These are phyloP conservation scores for Trichosporon sp. DNA, from an alignment of 1,284 basidiomycete species.

Conservation along the genomic window DNA sequence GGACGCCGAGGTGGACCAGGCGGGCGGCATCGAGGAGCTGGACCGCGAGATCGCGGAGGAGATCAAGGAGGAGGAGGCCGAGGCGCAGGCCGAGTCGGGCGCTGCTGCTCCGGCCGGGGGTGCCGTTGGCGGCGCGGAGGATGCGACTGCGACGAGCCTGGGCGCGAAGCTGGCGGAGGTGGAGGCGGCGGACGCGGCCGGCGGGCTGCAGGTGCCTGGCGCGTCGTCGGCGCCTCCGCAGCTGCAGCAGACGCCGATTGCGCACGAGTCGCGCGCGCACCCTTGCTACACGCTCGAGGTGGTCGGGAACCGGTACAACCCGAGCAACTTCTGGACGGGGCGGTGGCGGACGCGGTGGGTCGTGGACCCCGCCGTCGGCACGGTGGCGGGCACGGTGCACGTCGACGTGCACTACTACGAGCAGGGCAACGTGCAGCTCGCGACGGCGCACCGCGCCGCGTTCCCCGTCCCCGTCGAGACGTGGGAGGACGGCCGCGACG, in stretches of 20 bases:
- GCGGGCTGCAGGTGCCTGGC: not conserved
- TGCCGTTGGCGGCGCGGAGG: not conserved
- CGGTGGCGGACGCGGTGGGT: conserved; percentile 67
- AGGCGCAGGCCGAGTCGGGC: conserved; percentile 2
- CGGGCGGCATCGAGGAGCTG: conserved; percentile 30
- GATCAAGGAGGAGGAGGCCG: conserved; percentile 6
- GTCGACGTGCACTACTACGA: conserved; percentile 94
- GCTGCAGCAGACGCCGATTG: conserved; percentile 10
- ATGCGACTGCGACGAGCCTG: not conserved
- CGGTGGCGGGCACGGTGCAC: conserved; percentile 58
- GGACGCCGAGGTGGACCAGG: conserved; percentile 31
- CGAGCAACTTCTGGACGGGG: conserved; percentile 86
- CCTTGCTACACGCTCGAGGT: conserved; percentile 67
- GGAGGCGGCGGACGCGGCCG: not conserved
- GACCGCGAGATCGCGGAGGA: conserved; percentile 15
- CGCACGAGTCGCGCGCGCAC: conserved; percentile 17
- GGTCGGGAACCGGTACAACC: conserved; percentile 90
- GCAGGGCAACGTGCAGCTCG: conserved; percentile 89
- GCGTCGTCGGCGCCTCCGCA: not conserved
- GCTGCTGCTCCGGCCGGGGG: conserved; percentile 12
- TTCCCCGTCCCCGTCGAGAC: conserved; percentile 61
- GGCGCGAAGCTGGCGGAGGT: not conserved
- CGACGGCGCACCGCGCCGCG: conserved; percentile 64
- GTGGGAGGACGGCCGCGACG: conserved; percentile 50
- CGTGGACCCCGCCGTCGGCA: conserved; percentile 46